Conservation (phyloP, 1,284 basidiomycete species). For the Phellopilus nigrolimitatus region DNA sequence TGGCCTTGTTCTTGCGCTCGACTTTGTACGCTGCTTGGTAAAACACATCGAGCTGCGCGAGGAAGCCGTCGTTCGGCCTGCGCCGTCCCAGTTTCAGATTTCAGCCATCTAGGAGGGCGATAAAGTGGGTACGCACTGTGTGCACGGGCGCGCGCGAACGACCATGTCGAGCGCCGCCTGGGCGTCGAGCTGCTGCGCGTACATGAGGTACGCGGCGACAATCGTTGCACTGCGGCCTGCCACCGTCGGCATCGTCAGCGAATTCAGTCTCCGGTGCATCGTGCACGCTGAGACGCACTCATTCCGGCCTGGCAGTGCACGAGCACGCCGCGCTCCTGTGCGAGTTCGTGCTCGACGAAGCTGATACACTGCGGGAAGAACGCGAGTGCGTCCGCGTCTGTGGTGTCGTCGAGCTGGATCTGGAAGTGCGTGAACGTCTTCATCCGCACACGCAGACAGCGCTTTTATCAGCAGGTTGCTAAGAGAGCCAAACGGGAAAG, state of each 20-base stretch:
- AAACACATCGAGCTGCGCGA: constrained; percentile 74
- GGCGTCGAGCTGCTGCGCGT: constrained; percentile 56
- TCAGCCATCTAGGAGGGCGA: not conserved
- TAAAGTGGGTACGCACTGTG: constrained; percentile 51
- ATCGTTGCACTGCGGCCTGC: constrained; percentile 78
- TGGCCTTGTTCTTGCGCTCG: constrained; percentile 62
- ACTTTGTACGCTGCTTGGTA: constrained; percentile 67
- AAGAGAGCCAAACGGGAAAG: not conserved
- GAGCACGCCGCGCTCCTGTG: constrained; percentile 70
- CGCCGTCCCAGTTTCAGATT: constrained; percentile 3
- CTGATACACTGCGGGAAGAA: constrained; percentile 75
- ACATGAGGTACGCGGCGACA: constrained; percentile 83
- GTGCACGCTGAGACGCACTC: constrained; percentile 47
- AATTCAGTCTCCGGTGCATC: not conserved
- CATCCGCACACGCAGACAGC: not conserved
- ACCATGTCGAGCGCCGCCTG: constrained; percentile 68
- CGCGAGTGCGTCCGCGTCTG: constrained; percentile 67
- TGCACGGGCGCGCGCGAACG: constrained; percentile 54
- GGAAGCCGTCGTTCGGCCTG: constrained; percentile 78
- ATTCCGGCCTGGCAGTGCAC: constrained; percentile 87
- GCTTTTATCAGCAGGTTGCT: not conserved
- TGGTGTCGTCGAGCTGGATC: constrained; percentile 66
- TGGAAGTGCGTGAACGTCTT: constrained; percentile 70
- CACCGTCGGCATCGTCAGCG: not conserved
- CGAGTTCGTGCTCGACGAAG: constrained; percentile 74